Base-by-base conservation (phyloP, 371 early-diverging fungal genomes). In the Dipsacomyces acuminosporus region DNA sequence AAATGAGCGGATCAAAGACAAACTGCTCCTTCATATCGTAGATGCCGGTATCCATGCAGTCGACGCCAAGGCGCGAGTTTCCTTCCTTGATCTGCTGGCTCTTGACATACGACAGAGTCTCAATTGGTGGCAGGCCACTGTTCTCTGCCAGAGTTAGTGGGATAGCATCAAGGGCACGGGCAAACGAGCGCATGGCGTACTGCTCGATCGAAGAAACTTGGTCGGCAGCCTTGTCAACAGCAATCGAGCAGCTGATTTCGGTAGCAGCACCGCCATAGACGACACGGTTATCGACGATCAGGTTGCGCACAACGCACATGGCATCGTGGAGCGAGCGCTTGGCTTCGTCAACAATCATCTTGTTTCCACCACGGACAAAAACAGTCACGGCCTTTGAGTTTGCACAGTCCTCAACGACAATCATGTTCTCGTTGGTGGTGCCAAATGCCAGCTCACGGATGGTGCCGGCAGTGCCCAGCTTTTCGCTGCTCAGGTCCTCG, bases 311-410 rank as follows among this genome's bases (percentile, higher is more conserved):
- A 47, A 96, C 99, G 72, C 99, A 99, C 62, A 99, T 91, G 34
- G 99, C 99, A 77, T 99, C 99, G 71, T 95, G 95, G 35, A 99
- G 82, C 49, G 94, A 92, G 50, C 99, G 88, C 81, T 99, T 96
- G 64, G 99, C 98, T 76, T 99, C 99, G 74, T 99, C 99, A 61
- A 99, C 95, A 51, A 98, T 95, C 95, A 98, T 96, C 75, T 99
- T 93, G 82, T 96, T 99, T 56, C 96, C 96, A 62, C 99, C 99
- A 57, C 99, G 87, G 24, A 99, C 91, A 74, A 99, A 90, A 34
- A 99, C 86, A 15, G 99, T 99, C 35, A 98, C 99, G 21, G 99
- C 95, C 58, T 94, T 90, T 33, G 90, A 84, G 79, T 96, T 96
- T 73, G 97, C 95, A 71, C 98, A 96, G 65, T 96, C 93, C 71